These are phyloP conservation scores for Cercospora zeae-maydis DNA, from an alignment of 2,329 filamentous ascomycete genomes.

Conservation along the genomic window DNA sequence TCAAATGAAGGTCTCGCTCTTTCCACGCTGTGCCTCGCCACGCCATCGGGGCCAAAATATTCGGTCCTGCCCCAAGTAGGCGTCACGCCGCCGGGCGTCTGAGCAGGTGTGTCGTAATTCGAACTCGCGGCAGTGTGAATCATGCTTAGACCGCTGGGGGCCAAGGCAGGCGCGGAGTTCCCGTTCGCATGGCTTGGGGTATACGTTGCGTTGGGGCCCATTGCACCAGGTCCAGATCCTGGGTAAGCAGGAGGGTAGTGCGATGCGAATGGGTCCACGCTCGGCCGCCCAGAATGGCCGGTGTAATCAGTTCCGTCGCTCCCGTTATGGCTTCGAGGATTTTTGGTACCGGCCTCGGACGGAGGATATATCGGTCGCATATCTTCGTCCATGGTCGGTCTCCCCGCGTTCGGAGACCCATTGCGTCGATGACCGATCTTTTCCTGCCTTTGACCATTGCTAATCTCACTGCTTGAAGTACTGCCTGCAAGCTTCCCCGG, in stretches of 20 bases:
- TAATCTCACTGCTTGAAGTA: conserved; percentile 56
- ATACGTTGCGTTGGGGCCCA: conserved; percentile 8
- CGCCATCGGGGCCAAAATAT: conserved; percentile 9
- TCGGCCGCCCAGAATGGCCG: conserved; percentile 41
- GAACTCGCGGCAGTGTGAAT: conserved; percentile 10
- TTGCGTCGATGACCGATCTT: conserved; percentile 45
- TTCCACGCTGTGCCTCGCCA: conserved; percentile 32
- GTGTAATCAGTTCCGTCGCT: conserved; percentile 94
- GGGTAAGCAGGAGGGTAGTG: conserved; percentile 35
- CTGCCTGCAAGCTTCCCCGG: conserved; percentile 47
- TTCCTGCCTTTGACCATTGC: conserved; percentile 13
- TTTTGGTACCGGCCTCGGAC: conserved; percentile 77
- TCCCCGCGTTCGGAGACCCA: conserved; percentile 11
- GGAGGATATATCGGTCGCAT: conserved; percentile 90
- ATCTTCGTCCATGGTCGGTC: conserved; percentile 72
- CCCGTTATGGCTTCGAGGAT: conserved; percentile 78
- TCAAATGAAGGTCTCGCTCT: conserved; percentile 73
- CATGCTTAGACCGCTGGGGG: conserved; percentile 8
- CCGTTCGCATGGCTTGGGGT: conserved; percentile 1
- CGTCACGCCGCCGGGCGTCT: conserved; percentile 20
- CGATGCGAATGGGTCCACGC: conserved; percentile 36
- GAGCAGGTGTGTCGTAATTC: conserved; percentile 5
- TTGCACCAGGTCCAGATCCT: conserved; percentile 6
- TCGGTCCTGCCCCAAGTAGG: conserved; percentile 28
- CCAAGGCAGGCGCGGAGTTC: not conserved